Evolutionary conservation across 768 basidiomycete genomes (phyloP).

Genomic region (Leccinum olivaceopallidum): DNA sequence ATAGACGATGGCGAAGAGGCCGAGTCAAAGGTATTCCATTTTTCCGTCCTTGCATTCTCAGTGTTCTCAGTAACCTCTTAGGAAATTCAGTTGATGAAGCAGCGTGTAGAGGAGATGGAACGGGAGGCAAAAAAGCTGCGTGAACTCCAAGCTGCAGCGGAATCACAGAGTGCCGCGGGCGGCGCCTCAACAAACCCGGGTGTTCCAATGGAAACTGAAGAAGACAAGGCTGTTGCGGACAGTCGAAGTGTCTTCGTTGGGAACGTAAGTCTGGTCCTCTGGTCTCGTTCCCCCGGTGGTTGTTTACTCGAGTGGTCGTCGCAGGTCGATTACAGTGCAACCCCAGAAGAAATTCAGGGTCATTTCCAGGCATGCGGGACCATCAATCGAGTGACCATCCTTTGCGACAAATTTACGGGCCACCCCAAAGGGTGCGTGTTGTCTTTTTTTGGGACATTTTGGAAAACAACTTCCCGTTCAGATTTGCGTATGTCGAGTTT

Average conservation of each 20-base stretch:
- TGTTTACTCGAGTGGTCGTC: constrained; percentile 11
- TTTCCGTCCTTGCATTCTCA: constrained; percentile 6
- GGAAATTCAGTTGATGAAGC: constrained; percentile 91
- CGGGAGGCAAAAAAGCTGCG: constrained; percentile 84
- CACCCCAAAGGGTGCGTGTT: constrained; percentile 92
- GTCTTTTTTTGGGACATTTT: constrained; percentile 10
- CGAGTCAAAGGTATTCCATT: constrained; percentile 52
- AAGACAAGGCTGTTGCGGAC: constrained; percentile 82
- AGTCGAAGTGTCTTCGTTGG: constrained; percentile 91
- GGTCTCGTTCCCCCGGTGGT: constrained; percentile 7
- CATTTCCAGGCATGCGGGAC: constrained; percentile 98
- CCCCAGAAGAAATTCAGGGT: constrained; percentile 96
- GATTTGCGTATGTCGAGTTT: constrained; percentile 99
- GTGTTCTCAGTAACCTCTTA: constrained; percentile 33
- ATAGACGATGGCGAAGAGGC: constrained; percentile 65
- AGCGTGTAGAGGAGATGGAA: constrained; percentile 92
- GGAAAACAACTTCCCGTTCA: constrained; percentile 34
- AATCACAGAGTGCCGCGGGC: constrained; percentile 51
- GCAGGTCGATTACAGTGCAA: constrained; percentile 96
- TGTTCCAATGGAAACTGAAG: constrained; percentile 72
- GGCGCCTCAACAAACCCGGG: constrained; percentile 46
- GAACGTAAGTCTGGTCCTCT: constrained; percentile 65
- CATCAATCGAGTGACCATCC: constrained; percentile 98
- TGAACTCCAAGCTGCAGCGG: constrained; percentile 81
- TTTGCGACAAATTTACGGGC: constrained; percentile 99